Percentiles rank a stretch among this genome's conserved stretches.
These are phyloP conservation scores for Pterocarpus macrocarpus DNA, from an alignment of 306 rosid species.

Conservation along the genomic window DNA sequence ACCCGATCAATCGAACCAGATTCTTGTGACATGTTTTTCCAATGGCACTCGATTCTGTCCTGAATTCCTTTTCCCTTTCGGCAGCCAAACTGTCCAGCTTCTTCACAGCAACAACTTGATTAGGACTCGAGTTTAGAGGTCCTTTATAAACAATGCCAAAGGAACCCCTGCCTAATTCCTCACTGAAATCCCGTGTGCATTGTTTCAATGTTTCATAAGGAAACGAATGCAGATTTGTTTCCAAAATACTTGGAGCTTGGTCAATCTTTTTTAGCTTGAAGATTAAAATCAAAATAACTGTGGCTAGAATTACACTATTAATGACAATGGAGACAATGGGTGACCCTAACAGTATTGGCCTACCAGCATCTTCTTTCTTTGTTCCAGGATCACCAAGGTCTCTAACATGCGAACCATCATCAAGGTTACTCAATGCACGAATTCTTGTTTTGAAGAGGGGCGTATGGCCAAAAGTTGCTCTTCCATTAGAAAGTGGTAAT, in stretches of 20 bases:
- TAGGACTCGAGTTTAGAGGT: constrained; percentile 9
- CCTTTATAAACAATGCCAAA: neutral
- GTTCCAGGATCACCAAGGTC: neutral
- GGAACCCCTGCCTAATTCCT: constrained; percentile 57
- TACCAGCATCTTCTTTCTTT: neutral
- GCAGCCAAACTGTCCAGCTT: constrained; percentile 52
- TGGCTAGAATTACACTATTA: constrained; percentile 40
- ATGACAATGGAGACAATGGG: constrained; percentile 45
- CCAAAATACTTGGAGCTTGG: constrained; percentile 36
- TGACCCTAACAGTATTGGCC: constrained; percentile 39
- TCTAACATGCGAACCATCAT: no score
- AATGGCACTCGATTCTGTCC: constrained; percentile 51
- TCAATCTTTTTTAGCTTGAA: constrained; percentile 33
- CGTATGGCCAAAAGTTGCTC: neutral
- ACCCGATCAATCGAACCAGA: constrained; percentile 52
- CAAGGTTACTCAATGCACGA: no score
- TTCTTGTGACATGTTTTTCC: constrained; percentile 57
- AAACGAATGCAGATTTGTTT: constrained; percentile 49
- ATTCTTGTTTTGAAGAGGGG: constrained; percentile 42
- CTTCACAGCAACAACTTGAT: constrained; percentile 49
- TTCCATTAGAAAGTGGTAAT: constrained; percentile 55
- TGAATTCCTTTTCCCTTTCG: constrained; percentile 56
- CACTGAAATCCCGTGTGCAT: constrained; percentile 49
- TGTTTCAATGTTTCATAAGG: constrained; percentile 46
- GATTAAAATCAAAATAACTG: constrained; percentile 19